These are phyloP conservation scores for Podospora conica DNA, from an alignment of 495 filamentous ascomycete species.

Conservation along the genomic window DNA sequence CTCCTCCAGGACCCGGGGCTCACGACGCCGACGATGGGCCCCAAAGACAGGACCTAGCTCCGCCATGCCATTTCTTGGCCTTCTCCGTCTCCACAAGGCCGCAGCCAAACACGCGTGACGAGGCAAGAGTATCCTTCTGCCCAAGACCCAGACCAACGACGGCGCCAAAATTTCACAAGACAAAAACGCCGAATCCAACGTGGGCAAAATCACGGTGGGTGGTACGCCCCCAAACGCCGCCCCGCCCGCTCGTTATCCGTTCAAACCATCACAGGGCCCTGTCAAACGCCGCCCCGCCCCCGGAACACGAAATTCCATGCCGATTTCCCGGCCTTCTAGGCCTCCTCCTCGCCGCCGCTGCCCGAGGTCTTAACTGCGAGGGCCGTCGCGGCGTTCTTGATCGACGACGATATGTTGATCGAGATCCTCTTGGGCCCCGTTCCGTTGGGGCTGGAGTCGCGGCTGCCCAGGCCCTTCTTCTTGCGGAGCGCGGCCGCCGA, in stretches of 20 bases:
- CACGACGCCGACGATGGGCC: background rate
- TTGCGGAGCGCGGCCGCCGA: slow-evolving; percentile 11
- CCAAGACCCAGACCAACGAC: background rate
- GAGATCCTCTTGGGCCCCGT: slow-evolving; percentile 37
- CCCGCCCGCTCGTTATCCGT: background rate
- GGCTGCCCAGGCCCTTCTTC: slow-evolving; percentile 20
- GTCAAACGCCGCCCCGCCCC: background rate
- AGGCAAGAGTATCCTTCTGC: background rate
- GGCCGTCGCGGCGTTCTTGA: slow-evolving; percentile 22
- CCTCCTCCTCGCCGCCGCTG: background rate
- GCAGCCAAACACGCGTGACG: background rate
- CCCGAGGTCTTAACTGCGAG: background rate
- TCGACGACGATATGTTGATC: slow-evolving; percentile 36
- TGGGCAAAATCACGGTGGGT: background rate
- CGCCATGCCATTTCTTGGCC: background rate
- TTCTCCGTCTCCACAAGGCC: background rate
- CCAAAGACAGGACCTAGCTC: background rate
- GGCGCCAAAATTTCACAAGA: background rate
- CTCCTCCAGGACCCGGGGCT: background rate
- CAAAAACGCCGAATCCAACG: background rate
- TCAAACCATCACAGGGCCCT: background rate
- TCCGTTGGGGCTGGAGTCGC: background rate
- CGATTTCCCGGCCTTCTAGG: background rate
- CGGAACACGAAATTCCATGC: background rate
- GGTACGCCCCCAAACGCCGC: background rate